Conservation (phyloP, 352 stramenopile genomes). For the Phytopythium mirpurense region DNA sequence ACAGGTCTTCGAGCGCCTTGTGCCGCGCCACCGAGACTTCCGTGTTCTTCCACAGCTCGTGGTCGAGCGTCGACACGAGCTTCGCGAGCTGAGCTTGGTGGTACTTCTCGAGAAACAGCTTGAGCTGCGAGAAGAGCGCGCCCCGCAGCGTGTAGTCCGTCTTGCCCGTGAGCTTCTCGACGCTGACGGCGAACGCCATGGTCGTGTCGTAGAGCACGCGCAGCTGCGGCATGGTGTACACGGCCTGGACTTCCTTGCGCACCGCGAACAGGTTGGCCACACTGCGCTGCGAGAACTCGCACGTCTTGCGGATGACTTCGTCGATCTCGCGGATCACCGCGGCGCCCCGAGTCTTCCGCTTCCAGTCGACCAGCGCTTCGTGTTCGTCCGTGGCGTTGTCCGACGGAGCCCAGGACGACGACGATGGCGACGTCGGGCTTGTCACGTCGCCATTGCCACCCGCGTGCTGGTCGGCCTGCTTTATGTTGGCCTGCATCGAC, state of each 20-base stretch:
- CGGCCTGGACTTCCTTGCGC: slow-evolving; percentile 81
- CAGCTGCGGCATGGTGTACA: slow-evolving; percentile 91
- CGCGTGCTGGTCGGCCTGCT: slow-evolving; percentile 15
- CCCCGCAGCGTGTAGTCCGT: slow-evolving; percentile 91
- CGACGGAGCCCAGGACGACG: slow-evolving; percentile 28
- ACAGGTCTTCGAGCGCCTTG: slow-evolving; percentile 88
- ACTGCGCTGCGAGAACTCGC: slow-evolving; percentile 83
- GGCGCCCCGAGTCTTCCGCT: slow-evolving; percentile 59
- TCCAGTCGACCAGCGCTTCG: slow-evolving; percentile 65
- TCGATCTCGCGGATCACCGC: slow-evolving; percentile 83
- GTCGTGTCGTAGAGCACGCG: slow-evolving; percentile 93
- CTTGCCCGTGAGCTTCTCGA: slow-evolving; percentile 89
- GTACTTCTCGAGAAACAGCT: slow-evolving; percentile 94
- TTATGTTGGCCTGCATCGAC: slow-evolving; percentile 71
- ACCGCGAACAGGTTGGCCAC: slow-evolving; percentile 85
- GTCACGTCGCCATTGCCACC: background rate
- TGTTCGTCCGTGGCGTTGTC: slow-evolving; percentile 39
- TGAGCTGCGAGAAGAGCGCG: slow-evolving; percentile 92
- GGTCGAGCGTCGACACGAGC: slow-evolving; percentile 92
- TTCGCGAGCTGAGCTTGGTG: slow-evolving; percentile 91
- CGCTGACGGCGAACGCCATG: slow-evolving; percentile 88
- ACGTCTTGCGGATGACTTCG: slow-evolving; percentile 80
- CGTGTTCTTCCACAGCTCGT: slow-evolving; percentile 93
- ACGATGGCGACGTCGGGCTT: slow-evolving; percentile 15
- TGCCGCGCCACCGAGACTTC: slow-evolving; percentile 90